Evolutionary conservation across 352 stramenopile species (phyloP).

Genomic region (Phytophthora citrophthora): DNA sequence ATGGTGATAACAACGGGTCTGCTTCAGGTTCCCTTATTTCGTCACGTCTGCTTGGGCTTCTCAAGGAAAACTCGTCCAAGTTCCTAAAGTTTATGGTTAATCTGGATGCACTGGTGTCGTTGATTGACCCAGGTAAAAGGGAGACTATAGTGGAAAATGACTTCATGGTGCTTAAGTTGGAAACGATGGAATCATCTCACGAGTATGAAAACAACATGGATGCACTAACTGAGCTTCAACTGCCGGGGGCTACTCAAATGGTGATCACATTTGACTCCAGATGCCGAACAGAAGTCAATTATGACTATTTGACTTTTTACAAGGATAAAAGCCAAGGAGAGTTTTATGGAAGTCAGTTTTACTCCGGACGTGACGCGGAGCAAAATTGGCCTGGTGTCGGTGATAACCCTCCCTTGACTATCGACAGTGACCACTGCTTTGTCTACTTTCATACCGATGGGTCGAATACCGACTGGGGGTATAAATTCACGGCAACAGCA

Average conservation of each 20-base stretch:
- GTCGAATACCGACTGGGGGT: conserved; percentile 87
- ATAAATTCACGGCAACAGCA: conserved; percentile 72
- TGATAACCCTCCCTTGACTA: conserved; percentile 67
- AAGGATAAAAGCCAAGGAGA: conserved; percentile 63
- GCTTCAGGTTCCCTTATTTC: not conserved
- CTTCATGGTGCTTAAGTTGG: conserved; percentile 46
- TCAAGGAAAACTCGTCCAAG: conserved; percentile 32
- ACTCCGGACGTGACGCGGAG: conserved; percentile 75
- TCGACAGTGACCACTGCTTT: conserved; percentile 80
- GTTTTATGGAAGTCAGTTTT: conserved; percentile 74
- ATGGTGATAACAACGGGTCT: not conserved
- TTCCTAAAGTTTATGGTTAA: conserved; percentile 43
- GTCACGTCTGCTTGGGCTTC: conserved; percentile 24
- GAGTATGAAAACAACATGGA: conserved; percentile 87
- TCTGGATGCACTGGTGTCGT: conserved; percentile 38
- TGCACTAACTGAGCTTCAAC: conserved; percentile 65
- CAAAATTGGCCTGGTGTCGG: conserved; percentile 85
- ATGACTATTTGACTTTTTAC: conserved; percentile 91
- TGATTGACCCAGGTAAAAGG: conserved; percentile 38
- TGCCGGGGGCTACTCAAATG: conserved; percentile 76
- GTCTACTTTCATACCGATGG: conserved; percentile 87
- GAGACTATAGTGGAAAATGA: conserved; percentile 51
- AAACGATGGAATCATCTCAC: conserved; percentile 82
- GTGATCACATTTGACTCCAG: conserved; percentile 84
- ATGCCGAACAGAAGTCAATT: conserved; percentile 84